Evolutionary conservation across 2,329 filamentous ascomycete genomes (phyloP), one percentile per base, ranked within the genome.

Genomic region (Monosporascus sp.): DNA sequence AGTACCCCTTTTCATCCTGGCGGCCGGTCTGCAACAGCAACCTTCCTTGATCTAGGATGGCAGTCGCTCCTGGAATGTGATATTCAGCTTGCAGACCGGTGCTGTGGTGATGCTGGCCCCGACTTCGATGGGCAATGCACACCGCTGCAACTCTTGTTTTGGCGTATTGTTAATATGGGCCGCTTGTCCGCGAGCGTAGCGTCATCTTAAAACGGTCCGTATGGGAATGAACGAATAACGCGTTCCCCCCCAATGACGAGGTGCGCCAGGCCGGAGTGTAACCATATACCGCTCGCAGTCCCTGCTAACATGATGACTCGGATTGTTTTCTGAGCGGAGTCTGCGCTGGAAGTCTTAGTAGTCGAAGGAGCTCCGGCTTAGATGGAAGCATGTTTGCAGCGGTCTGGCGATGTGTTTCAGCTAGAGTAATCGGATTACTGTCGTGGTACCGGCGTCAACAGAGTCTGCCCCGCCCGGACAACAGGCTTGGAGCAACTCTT

Each of bases 401-500:
- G 61, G 6, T 70, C 61, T 17, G 66, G 58, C 4, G 63, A 61
- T 19, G 65, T 60, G 53, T 66, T 70, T 31, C 68, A 60, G 52
- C 71, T 69, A 0, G 70, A 65, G 51, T 74, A 69, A 38, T 72
- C 71, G 9, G 31, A 76, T 62, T n/a, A 70, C 59, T 0, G 72
- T 74, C 0, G 75, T 77, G 7, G 70, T 74, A 0, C 75, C 75
- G 1, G 66, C 71, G 41, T 76, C 71, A 7, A 76, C 58, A 11
- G 64, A 61, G 56, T 76, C 74, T 16, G 75, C 60, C 17, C 64
- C 65, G 2, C 73, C 75, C 9, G 65, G 69, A 5, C 76, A 60
- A 54, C 73, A 62, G n/a, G 74, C 74, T 69, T 75, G 76, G 61
- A 76, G 79, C 3, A 77, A 61, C 52, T 81, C 78, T 2, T 73